Evolutionary conservation across 768 basidiomycete species (phyloP).

Genomic region (Gymnopilus junonius): DNA sequence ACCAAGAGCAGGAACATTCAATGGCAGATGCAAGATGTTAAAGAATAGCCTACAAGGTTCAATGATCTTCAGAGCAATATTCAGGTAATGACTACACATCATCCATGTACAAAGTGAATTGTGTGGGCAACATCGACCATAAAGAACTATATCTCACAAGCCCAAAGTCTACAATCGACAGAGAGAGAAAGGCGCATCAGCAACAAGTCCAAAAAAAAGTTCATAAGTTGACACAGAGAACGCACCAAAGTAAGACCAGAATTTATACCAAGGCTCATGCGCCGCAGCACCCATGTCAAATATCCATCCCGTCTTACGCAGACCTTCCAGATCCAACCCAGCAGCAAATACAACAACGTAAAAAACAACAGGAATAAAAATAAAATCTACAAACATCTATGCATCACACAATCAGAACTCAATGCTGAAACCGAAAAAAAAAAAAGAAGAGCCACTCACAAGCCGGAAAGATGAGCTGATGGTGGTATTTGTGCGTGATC

Average conservation of each 20-base stretch:
- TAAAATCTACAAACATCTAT: conserved; percentile 58
- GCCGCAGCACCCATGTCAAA: too few species aligned
- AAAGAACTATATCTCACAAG: conserved; percentile 64
- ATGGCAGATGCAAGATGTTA: too few species aligned
- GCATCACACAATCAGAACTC: background rate
- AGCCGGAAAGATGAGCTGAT: conserved; percentile 90
- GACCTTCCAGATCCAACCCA: conserved; percentile 55
- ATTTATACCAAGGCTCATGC: too few species aligned
- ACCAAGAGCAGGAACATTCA: too few species aligned
- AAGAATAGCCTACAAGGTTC: too few species aligned
- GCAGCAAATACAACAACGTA: conserved; percentile 76
- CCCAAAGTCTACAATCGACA: conserved; percentile 41
- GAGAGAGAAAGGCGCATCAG: too few species aligned
- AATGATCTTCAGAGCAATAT: too few species aligned
- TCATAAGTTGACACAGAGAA: too few species aligned
- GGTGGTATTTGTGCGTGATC: conserved; percentile 78
- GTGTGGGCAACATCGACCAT: conserved; percentile 88
- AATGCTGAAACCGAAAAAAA: background rate
- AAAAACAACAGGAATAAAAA: conserved; percentile 81
- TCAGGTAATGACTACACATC: too few species aligned
- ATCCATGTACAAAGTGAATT: conserved; percentile 79
- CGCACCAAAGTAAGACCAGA: too few species aligned
- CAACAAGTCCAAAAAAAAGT: too few species aligned
- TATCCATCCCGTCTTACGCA: conserved; percentile 81
- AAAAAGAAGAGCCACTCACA: conserved; percentile 48